phyloP scores from a whole-genome alignment of 192 early-diverging fungal genomes.

The Gonapodya prolifera region DNA sequence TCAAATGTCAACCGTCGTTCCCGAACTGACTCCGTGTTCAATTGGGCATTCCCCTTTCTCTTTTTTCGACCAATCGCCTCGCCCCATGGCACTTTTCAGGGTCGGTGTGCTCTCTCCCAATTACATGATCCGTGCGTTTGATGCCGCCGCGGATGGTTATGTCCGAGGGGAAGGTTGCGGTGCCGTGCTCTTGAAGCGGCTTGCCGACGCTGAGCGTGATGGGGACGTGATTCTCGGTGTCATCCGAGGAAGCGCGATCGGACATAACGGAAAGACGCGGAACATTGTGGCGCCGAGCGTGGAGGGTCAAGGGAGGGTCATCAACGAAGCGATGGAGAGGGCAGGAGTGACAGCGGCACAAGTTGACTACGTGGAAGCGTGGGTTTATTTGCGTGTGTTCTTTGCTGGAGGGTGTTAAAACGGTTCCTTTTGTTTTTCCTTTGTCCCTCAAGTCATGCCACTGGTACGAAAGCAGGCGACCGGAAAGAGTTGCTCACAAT shows the following conservation, averaged over 20 bases:
- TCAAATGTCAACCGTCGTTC: no score
- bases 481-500: background rate
- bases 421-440: no score
- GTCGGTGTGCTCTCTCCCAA: conserved; percentile 18
- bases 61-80: background rate
- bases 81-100: conserved; percentile 12
- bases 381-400: background rate
- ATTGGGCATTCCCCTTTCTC: background rate
- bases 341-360: background rate
- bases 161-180: conserved; percentile 21
- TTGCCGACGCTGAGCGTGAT: conserved; percentile 17
- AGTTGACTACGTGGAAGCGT: background rate
- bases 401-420: no score
- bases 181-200: conserved; percentile 17
- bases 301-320: background rate
- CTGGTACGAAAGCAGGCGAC: background rate
- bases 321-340: background rate
- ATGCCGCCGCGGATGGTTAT: conserved; percentile 24
- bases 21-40: no score
- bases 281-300: background rate
- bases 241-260: conserved; percentile 16
- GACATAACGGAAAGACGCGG: conserved; percentile 17
- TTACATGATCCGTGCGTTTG: conserved; percentile 19
- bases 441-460: background rate
- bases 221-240: conserved; percentile 20